Percentiles rank a stretch among this genome's conserved stretches.
Conservation (phyloP, 192 early-diverging fungal species). For the Backusella mclennaniae region DNA sequence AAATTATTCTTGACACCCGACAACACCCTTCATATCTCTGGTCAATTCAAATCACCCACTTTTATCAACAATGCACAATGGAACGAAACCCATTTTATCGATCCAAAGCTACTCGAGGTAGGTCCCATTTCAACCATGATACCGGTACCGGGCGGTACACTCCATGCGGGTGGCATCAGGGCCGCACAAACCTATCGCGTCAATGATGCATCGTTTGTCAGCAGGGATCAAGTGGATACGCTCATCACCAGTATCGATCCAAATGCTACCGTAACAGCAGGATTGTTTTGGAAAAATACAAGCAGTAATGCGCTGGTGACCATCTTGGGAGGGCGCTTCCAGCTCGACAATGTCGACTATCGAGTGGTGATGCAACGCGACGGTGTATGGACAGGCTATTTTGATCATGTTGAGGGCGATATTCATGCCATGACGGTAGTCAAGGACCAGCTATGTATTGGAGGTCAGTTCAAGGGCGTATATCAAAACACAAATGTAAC, state of each 20-base stretch:
- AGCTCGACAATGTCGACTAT: constrained; percentile 28
- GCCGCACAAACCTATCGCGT: constrained; percentile 11
- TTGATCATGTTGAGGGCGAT: constrained; percentile 42
- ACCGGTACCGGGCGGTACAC: not conserved
- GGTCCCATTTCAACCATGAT: not conserved
- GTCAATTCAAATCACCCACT: not conserved
- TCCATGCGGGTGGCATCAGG: constrained; percentile 24
- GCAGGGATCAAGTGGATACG: not conserved
- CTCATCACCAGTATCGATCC: not conserved
- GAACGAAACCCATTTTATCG: constrained; percentile 1
- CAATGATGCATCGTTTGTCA: not conserved
- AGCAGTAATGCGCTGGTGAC: constrained; percentile 16
- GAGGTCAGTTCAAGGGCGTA: constrained; percentile 45
- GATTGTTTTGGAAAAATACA: constrained; percentile 50
- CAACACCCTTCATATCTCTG: not conserved
- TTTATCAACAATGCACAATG: not conserved
- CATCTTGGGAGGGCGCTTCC: constrained; percentile 56
- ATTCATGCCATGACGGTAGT: constrained; percentile 42
- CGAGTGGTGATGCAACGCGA: constrained; percentile 45
- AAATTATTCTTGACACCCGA: not conserved
- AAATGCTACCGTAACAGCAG: constrained; percentile 43
- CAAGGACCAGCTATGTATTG: constrained; percentile 53
- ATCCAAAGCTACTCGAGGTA: not conserved
- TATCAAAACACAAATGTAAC: not conserved
- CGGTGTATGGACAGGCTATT: constrained; percentile 40